These are phyloP conservation scores for Solanum hybrid DNA, from an alignment of 305 asterid genomes.

Conservation along the genomic window DNA sequence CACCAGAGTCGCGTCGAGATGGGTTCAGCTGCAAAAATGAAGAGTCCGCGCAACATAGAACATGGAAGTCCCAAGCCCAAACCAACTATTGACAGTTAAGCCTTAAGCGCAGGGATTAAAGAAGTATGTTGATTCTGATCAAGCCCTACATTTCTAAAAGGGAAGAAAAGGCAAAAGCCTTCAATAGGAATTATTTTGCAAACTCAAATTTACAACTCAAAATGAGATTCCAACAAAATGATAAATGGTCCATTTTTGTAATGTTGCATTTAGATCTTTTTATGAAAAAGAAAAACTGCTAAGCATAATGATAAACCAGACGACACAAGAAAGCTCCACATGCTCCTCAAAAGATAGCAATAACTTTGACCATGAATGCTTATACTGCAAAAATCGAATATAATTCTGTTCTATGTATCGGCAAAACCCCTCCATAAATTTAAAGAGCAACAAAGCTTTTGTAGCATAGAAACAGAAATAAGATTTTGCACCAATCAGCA, in stretches of 20 bases:
- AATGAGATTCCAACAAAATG: background rate
- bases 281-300: background rate
- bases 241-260: background rate
- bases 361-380: background rate
- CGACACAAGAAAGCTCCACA: background rate
- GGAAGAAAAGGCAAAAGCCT: background rate
- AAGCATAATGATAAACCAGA: background rate
- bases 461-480: background rate
- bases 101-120: background rate
- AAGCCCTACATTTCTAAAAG: background rate
- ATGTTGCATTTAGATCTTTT: background rate
- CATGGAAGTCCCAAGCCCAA: background rate
- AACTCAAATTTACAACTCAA: constrained; percentile 2
- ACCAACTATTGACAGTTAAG: background rate
- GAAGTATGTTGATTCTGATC: background rate
- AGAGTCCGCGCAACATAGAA: background rate
- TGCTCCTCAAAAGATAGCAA: background rate
- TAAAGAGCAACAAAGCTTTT: background rate
- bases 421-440: background rate
- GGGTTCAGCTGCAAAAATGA: background rate
- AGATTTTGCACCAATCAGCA: background rate
- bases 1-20: background rate
- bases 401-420: background rate
- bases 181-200: background rate
- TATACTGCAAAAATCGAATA: background rate